Evolutionary conservation across 2,329 filamentous ascomycete species (phyloP), one percentile per base, ranked within the genome.

Genomic region (Chrysoporthe austroafricana): DNA sequence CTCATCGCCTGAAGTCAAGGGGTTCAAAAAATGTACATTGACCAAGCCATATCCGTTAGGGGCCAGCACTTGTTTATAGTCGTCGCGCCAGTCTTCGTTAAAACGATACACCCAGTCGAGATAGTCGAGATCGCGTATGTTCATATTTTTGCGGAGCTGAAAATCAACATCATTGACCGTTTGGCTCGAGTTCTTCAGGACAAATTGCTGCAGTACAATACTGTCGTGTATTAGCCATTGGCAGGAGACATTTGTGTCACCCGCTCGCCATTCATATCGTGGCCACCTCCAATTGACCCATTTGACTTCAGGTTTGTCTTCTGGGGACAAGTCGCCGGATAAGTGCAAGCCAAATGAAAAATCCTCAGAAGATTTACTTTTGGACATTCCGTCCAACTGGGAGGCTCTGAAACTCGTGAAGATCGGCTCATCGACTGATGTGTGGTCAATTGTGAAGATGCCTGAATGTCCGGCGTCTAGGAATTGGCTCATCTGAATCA

Each of bases 271-370:
- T 44, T 66, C 57, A n/a, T 54, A 66, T 21, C 63, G 48, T 2
- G 63, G 63, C 63, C 63, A 66, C 50, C 63, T 66, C 63, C 63
- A 66, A 61, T 62, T 66, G 21, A 66, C 57, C 57, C 63, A 66
- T 54, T n/a, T 66, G 21, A 61, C 34, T 18, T 36, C 6, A 4
- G 50, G 60, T 6, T 8, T 2, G 7, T 9, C 2, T 8, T 36
- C 3, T 6, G n/a, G 8, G 4, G 2, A 13, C 1, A 43, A 36
- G 4, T 6, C 4, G 1, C 1, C 3, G 2, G 44, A 16, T 3
- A 61, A 9, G 11, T 4, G 21, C n/a, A 66, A 39, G 42, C 56
- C 56, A 11, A 65, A 61, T 4, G 63, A 50, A 3, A 32, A 13
- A 18, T 56, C 11, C 13, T 3, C 50, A n/a, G 13, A 1, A 18